Conservation (phyloP, 192 early-diverging fungal genomes). For the Backusella tuberculispora region DNA sequence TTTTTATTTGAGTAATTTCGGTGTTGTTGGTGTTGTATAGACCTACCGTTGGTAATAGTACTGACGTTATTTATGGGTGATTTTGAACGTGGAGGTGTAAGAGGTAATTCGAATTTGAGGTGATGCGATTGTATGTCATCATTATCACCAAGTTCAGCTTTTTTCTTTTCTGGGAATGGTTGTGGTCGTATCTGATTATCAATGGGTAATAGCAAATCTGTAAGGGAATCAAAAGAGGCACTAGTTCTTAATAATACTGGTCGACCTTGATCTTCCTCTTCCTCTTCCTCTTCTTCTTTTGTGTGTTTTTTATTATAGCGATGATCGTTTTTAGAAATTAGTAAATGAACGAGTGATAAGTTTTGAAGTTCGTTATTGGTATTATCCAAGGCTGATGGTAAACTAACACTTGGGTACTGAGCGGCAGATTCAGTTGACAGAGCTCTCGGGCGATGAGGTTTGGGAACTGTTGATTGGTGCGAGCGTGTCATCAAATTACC, state of each 20-base stretch:
- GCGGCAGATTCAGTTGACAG: background rate
- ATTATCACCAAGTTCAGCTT: background rate
- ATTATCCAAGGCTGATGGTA: too few species aligned
- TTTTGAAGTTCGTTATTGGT: background rate
- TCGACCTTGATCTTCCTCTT: background rate
- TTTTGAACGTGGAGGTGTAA: conserved; percentile 12
- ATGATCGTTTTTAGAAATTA: background rate
- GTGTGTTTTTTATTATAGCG: background rate
- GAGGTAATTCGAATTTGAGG: conserved; percentile 30
- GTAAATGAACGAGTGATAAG: background rate
- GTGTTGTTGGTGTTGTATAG: too few species aligned
- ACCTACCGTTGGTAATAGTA: too few species aligned
- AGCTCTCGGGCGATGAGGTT: background rate
- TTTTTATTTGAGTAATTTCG: too few species aligned
- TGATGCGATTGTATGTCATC: background rate
- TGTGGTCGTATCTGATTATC: background rate
- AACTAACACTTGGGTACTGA: too few species aligned
- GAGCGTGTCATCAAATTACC: background rate
- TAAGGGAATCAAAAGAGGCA: conserved; percentile 22
- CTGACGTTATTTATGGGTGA: background rate
- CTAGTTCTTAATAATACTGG: background rate
- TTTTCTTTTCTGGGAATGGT: background rate
- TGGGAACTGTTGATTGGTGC: background rate
- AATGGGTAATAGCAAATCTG: conserved; percentile 25
- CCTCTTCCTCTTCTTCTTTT: background rate